A percentile compares a stretch with the other conserved stretches of the same genome.
These are phyloP conservation scores for Sporobolus alterniflorus DNA, from an alignment of 202 grass and related monocot genomes.

Conservation along the genomic window DNA sequence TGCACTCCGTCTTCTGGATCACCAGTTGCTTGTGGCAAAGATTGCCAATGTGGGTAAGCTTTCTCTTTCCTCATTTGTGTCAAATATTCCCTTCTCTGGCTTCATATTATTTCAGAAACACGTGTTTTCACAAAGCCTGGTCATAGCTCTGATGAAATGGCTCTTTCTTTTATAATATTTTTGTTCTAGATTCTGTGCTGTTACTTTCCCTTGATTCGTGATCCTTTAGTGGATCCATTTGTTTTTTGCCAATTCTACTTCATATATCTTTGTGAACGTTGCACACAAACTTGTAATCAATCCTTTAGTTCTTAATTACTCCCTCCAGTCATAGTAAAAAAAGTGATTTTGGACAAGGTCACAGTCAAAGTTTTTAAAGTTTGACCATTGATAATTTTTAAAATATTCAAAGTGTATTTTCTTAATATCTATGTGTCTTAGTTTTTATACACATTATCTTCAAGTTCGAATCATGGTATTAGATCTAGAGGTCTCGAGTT, in stretches of 20 bases:
- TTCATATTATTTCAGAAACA: not conserved
- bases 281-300: not conserved
- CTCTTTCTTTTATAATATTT: not conserved
- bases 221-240: not conserved
- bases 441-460: no score
- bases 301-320: not conserved
- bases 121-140: not conserved
- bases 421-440: no score
- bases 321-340: no score
- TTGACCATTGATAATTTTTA: no score
- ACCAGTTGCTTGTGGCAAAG: slow-evolving; percentile 63
- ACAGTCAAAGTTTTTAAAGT: no score
- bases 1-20: slow-evolving; percentile 63
- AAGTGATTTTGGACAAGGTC: no score
- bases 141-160: not conserved
- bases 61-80: not conserved
- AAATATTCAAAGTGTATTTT: no score
- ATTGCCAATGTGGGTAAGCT: slow-evolving; percentile 91
- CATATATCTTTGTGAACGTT: not conserved
- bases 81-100: slow-evolving; percentile 1
- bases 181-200: not conserved
- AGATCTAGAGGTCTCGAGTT: no score
- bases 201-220: not conserved
- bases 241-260: not conserved
- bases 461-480: no score